Base-by-base conservation (phyloP, 2,329 filamentous ascomycete genomes). In the Microdochium trichocladiopsis region DNA sequence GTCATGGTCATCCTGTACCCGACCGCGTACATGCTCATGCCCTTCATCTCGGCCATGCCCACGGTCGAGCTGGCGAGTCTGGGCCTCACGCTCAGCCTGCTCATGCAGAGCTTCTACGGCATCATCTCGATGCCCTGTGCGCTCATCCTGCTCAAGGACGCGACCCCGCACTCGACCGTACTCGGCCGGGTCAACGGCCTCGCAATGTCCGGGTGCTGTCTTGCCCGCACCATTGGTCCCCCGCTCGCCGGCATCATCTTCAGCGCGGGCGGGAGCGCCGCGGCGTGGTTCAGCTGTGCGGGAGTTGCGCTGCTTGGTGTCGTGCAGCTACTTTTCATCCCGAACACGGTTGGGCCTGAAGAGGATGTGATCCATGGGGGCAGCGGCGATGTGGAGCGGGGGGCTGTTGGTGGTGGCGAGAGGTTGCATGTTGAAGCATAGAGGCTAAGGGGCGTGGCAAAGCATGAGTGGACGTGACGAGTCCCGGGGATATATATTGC, bases 151-250 rank as follows among this genome's bases (percentile, higher is more conserved):
- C 77, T 90, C 61, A 90, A 90, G 65, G 83, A 89, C 68, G 83
- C 86, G 1, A 81, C 83, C 3, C 84, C 85, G 0, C 77, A 80
- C 4, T 72, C 80, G 3, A 76, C 75, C 1, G 77, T 82, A 4
- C 73, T 90, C 16, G 86, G 86, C 1, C 84, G 80, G 59, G 86
- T 90, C 65, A 90, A 90, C 56, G 86, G 86, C 0, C 69, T 89
- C 9, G 85, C 86, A 48, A 87, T 87, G 55, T 86, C 82, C 2
- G 85, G 82, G 2, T 86, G 85, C n/a, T 87, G 86, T 21, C 79
- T 83, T 4, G 84, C 83, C 53, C 77, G 86, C n/a, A 88, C 84
- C 0, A 63, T 89, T 37, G 84, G 85, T 1, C 86, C 85, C 22
- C 86, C 86, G 0, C 67, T 89, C 25, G 83, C 83, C 2, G 86